phyloP scores from a whole-genome alignment of 176 grass and related monocot genomes.

The Ananas comosus region DNA sequence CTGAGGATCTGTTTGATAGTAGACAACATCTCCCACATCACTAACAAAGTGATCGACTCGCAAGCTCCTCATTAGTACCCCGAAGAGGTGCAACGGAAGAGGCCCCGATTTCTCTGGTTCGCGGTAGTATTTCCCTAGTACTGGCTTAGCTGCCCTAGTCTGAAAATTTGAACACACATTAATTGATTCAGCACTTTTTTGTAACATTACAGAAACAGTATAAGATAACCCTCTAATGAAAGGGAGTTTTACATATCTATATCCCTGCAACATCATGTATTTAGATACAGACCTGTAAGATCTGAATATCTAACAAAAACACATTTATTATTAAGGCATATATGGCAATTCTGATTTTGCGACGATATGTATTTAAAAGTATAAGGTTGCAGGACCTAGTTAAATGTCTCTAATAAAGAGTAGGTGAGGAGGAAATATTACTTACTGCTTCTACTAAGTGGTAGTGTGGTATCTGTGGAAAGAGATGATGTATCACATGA shows the following conservation, averaged over 20 bases:
- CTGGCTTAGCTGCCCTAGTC: constrained; percentile 64
- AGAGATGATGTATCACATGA: constrained; percentile 95
- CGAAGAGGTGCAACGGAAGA: constrained; percentile 51
- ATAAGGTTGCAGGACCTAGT: not conserved
- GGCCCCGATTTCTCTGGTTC: constrained; percentile 68
- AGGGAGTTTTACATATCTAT: too few relatives aligned
- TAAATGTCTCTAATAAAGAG: not conserved
- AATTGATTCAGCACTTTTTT: not conserved
- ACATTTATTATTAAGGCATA: too few relatives aligned
- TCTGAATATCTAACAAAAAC: not conserved
- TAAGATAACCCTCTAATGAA: too few relatives aligned
- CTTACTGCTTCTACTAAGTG: constrained; percentile 81
- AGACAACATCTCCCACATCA: constrained; percentile 69
- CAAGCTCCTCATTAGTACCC: constrained; percentile 55
- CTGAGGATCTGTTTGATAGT: constrained; percentile 63
- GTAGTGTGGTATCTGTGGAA: constrained; percentile 93
- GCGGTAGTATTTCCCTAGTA: constrained; percentile 67
- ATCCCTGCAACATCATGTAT: too few relatives aligned
- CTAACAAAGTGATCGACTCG: constrained; percentile 82
- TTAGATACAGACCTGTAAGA: too few relatives aligned
- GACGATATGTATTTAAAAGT: too few relatives aligned
- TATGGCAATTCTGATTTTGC: too few relatives aligned
- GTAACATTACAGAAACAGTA: too few relatives aligned
- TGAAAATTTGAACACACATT: constrained; percentile 11
- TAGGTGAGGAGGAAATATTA: not conserved